A percentile compares a stretch with the other conserved stretches of the same genome.
phyloP scores from a whole-genome alignment of 2,329 filamentous ascomycete genomes.

The Drechslerella dactyloides region DNA sequence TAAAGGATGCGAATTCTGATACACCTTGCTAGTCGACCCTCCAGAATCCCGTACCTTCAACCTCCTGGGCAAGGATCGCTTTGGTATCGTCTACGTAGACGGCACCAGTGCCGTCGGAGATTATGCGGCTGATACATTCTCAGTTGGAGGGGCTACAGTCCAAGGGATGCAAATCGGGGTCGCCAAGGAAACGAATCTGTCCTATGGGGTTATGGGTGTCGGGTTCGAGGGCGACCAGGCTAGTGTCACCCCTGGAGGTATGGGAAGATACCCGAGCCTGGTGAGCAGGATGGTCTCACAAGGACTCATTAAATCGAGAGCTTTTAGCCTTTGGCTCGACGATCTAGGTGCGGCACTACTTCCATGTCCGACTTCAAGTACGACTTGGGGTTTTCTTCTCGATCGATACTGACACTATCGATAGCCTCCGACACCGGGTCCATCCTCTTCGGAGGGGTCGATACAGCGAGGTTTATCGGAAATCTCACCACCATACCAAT shows the following conservation, averaged over 20 bases:
- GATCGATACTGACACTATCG: neutral
- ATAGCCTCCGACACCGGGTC: conserved; percentile 55
- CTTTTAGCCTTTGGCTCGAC: conserved; percentile 58
- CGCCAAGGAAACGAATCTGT: conserved; percentile 62
- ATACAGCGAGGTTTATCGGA: conserved; percentile 61
- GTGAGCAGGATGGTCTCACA: conserved; percentile 37
- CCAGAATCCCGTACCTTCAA: conserved; percentile 62
- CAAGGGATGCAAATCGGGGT: conserved; percentile 65
- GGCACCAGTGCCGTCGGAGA: conserved; percentile 64
- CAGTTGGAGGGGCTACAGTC: conserved; percentile 63
- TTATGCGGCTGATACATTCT: conserved; percentile 67
- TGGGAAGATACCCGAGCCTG: conserved; percentile 38
- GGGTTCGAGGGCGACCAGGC: conserved; percentile 62
- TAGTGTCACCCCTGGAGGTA: conserved; percentile 60
- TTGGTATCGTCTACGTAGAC: conserved; percentile 69
- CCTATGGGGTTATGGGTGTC: conserved; percentile 67
- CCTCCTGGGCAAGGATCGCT: conserved; percentile 60
- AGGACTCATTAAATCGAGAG: conserved; percentile 37
- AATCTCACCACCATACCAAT: conserved; percentile 56
- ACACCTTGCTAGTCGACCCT: conserved; percentile 60
- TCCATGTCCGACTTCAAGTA: conserved; percentile 23
- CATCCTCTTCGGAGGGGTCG: conserved; percentile 61
- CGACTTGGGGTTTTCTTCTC: too few relatives aligned
- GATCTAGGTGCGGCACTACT: conserved; percentile 55
- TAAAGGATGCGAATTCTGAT: too few relatives aligned